Percentiles rank a stretch among this genome's conserved stretches.
Evolutionary conservation across 148 eudicot genomes (phyloP).

Genomic region (Spergularia bocconei): DNA sequence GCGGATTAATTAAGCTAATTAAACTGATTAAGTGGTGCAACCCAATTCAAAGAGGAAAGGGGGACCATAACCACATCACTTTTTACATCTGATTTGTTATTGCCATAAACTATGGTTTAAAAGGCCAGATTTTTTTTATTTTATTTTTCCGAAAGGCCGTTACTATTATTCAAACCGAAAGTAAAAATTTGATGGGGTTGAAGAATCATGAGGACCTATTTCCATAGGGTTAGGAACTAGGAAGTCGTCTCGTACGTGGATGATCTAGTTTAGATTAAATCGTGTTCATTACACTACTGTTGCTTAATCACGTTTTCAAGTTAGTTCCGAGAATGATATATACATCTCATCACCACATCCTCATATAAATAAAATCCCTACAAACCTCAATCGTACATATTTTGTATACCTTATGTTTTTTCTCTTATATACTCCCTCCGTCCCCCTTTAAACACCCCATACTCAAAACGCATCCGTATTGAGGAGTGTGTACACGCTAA

Average conservation of each 20-base stretch:
- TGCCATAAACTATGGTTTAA: background rate
- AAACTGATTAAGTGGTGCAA: background rate
- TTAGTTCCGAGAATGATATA: no score
- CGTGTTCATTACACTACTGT: no score
- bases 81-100: background rate
- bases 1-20: conserved; percentile 2
- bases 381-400: no score
- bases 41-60: conserved; percentile 9
- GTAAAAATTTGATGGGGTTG: conserved; percentile 5
- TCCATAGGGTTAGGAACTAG: conserved; percentile 11
- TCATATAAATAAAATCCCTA: no score
- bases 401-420: no score
- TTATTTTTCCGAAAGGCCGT: background rate
- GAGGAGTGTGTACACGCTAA: no score
- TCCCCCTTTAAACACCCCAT: no score
- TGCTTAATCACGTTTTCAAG: no score
- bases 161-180: conserved; percentile 12
- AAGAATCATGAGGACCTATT: conserved; percentile 9
- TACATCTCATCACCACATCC: no score
- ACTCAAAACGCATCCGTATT: no score
- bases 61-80: conserved; percentile 13
- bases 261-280: background rate
- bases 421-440: no score
- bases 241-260: background rate
- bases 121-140: background rate